Conservation (phyloP, 1,284 basidiomycete genomes). For the Ganoderma lingzhi region DNA sequence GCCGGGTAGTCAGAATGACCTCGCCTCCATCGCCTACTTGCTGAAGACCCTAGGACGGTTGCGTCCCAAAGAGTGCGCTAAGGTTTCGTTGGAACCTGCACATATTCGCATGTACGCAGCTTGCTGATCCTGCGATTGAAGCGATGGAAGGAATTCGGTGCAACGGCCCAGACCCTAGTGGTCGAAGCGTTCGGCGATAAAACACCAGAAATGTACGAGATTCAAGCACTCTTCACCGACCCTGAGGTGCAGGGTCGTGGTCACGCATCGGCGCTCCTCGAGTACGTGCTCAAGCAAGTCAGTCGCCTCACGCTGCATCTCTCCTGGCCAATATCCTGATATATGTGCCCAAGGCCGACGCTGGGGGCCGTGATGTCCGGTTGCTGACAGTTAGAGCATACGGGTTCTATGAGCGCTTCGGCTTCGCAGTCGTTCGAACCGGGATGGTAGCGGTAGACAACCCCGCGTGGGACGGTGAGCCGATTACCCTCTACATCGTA, state of each 20-base stretch:
- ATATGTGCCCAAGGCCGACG: slow-evolving; percentile 10
- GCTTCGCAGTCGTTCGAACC: slow-evolving; percentile 15
- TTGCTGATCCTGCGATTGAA: neutral
- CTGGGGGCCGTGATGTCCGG: slow-evolving; percentile 22
- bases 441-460: slow-evolving; percentile 13
- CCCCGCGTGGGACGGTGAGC: slow-evolving; percentile 21
- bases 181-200: slow-evolving; percentile 24
- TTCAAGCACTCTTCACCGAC: slow-evolving; percentile 19
- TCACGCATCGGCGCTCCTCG: slow-evolving; percentile 24
- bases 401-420: slow-evolving; percentile 22
- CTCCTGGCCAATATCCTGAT: neutral
- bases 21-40: neutral
- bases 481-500: slow-evolving; percentile 23
- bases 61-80: slow-evolving; percentile 7
- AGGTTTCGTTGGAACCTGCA: neutral
- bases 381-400: slow-evolving; percentile 23
- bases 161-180: slow-evolving; percentile 6
- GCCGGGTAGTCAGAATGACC: slow-evolving; percentile 5
- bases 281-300: slow-evolving; percentile 19
- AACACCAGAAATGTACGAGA: slow-evolving; percentile 22
- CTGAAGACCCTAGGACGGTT: neutral
- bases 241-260: slow-evolving; percentile 25
- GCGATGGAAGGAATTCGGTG: slow-evolving; percentile 20
- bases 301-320: neutral
- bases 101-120: neutral